Evolutionary conservation across 345 rosid genomes (phyloP).

Genomic region (Eutrema heterophyllum): DNA sequence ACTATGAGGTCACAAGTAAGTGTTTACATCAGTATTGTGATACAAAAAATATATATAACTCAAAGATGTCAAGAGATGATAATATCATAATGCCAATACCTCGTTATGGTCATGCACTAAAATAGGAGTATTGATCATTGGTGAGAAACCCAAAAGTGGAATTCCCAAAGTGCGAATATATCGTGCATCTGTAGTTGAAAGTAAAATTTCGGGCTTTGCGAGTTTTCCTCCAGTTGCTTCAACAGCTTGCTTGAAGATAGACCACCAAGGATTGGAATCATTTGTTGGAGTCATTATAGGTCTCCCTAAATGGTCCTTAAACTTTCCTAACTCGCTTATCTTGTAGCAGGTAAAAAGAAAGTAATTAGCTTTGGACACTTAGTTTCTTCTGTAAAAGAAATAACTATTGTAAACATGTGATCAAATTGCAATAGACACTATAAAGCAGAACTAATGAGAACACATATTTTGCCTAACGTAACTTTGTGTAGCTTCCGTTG

Average conservation of each 20-base stretch:
- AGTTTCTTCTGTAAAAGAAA: neutral
- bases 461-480: neutral
- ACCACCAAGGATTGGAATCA: conserved; percentile 91
- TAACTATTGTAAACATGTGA: neutral
- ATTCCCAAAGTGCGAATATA: conserved; percentile 63
- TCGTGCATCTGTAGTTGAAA: conserved; percentile 87
- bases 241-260: conserved; percentile 63
- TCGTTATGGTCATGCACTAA: conserved; percentile 86
- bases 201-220: conserved; percentile 73
- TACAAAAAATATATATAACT: neutral
- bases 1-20: conserved; percentile 36
- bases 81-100: conserved; percentile 38
- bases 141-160: conserved; percentile 83
- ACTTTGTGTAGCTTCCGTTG: neutral
- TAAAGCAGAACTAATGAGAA: neutral
- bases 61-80: neutral
- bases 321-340: conserved; percentile 54
- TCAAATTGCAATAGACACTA: neutral
- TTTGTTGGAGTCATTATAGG: conserved; percentile 64
- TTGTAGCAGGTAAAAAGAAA: conserved; percentile 18
- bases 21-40: neutral
- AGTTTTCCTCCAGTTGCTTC: conserved; percentile 74
- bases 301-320: conserved; percentile 54
- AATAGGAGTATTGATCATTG: conserved; percentile 78
- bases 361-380: neutral